Base-by-base conservation (phyloP, 2,329 filamentous ascomycete genomes). In the Ceratocystis colombiana region DNA sequence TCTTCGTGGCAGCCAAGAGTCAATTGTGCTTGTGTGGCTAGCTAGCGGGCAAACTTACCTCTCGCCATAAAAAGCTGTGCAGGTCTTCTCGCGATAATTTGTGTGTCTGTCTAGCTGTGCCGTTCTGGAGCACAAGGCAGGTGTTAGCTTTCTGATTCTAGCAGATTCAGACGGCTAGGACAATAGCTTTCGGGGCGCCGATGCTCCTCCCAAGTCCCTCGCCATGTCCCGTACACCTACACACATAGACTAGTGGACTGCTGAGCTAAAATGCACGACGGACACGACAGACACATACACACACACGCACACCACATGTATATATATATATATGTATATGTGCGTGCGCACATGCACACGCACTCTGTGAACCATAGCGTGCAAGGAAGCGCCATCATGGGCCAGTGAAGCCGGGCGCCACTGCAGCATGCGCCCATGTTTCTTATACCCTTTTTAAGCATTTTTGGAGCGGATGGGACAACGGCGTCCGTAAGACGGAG, bases 51-150 rank as follows among this genome's bases (percentile, higher is more conserved):
- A 30, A 30, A 63, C 61, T 48, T 44, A 63, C 61, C 45, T 63
- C 41, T 41, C 61, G 44, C 61, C 45, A 46, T n/a, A 63, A 30
- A n/a, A 63, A 63, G 61, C 61, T 33, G 45, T 63, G 61, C 61
- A 63, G 12, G 61, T 63, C 61, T 48, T 63, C 61, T 15, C 28
- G 37, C 7, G 41, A 46, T 20, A 63, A 22, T 10, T 8, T 22
- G 22, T 63, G 61, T 63, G 41, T 48, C 30, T 63, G 41, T 10
- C 22, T 45, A 15, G 61, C 30, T 28, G 61, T 20, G 8, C 45
- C 41, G 17, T 15, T 50, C 61, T 63, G 37, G 6, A 57, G 25
- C 53, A n/a, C 10, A 17, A 17, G 22, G 4, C 10, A 15, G 6
- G 1, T 57, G 53, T 57, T 57, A 57, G 53, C 37, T 57, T 17